These are phyloP conservation scores for Lophiotrema nucula DNA, from an alignment of 495 filamentous ascomycete species.

Conservation along the genomic window DNA sequence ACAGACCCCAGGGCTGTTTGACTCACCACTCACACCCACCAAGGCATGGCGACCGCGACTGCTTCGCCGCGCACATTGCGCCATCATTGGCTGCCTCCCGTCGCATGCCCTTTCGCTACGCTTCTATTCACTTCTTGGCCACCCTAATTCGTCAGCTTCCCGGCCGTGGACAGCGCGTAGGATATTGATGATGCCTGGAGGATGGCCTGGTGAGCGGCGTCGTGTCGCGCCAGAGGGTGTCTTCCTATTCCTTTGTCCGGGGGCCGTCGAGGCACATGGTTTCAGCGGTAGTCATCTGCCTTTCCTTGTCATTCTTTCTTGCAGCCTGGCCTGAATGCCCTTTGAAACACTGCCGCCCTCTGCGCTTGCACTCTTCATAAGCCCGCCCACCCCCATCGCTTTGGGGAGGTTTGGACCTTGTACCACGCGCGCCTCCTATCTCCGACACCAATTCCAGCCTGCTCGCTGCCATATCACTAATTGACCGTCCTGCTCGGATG, in stretches of 20 bases:
- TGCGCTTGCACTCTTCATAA: constrained; percentile 26
- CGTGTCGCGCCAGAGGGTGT: constrained; percentile 2
- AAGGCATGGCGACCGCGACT: not conserved
- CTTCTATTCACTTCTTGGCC: constrained; percentile 34
- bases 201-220: constrained; percentile 6
- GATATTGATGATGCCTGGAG: constrained; percentile 32
- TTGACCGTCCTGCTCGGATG: constrained; percentile 8
- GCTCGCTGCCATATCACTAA: constrained; percentile 31
- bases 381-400: constrained; percentile 22
- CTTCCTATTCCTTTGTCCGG: constrained; percentile 34
- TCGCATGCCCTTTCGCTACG: constrained; percentile 16
- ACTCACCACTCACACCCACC: constrained; percentile 17
- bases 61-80: not conserved
- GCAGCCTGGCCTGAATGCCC: constrained; percentile 29
- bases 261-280: constrained; percentile 19
- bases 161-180: constrained; percentile 31
- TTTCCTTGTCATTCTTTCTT: constrained; percentile 27
- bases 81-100: constrained; percentile 24
- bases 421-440: constrained; percentile 25
- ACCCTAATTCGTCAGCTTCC: constrained; percentile 34
- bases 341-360: constrained; percentile 33
- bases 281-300: constrained; percentile 28
- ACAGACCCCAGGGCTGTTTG: constrained; percentile 2
- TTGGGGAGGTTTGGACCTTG: constrained; percentile 20
- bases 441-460: constrained; percentile 12